Evolutionary conservation across 768 basidiomycete genomes (phyloP), one percentile per base, ranked within the genome.

Genomic region (Imleria badia): DNA sequence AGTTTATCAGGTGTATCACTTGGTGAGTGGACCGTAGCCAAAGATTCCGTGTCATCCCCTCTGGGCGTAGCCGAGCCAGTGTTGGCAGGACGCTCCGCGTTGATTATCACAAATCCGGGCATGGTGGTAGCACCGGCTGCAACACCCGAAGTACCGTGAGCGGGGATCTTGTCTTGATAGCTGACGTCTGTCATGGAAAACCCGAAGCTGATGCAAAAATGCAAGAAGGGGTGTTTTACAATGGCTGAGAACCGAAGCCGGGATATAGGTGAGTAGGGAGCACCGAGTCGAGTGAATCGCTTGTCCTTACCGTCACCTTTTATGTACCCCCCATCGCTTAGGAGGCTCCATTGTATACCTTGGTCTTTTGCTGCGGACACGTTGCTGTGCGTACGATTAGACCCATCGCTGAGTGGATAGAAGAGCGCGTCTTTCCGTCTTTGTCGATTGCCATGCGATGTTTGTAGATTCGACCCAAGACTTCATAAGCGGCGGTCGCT

Each of bases 371-470:
- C 52, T 58, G 54, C 47, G 49, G 38, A 33, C 48, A 33, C 35
- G 53, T 30, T 38, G 38, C 33, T 11, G 30, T 8, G 6, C 43
- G 29, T 31, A 35, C 15, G 45, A 54, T 48, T 44, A 43, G 48
- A 60, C 35, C 7, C 29, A 20, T 26, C 34, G 58, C 64, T 43
- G 52, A 51, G 48, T 23, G 13, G 7, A 35, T 45, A 29, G 7
- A 35, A 33, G 19, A 46, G 17, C 13, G 2, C 12, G 22, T 10
- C 29, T 29, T 45, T 9, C 64, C 47, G 36, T 33, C 48, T 66
- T 60, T 45, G 64, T 55, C 52, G 33, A 63, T 22, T n/a, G 34
- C 12, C 19, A 20, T 45, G 45, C 35, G 22, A 26, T 26, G 30
- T 49, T 48, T 17, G 41, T 39, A 40, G 39, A 41, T 49, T 50